These are phyloP conservation scores for Xylaria hypoxylon DNA, from an alignment of 2,329 filamentous ascomycete species.

Conservation along the genomic window DNA sequence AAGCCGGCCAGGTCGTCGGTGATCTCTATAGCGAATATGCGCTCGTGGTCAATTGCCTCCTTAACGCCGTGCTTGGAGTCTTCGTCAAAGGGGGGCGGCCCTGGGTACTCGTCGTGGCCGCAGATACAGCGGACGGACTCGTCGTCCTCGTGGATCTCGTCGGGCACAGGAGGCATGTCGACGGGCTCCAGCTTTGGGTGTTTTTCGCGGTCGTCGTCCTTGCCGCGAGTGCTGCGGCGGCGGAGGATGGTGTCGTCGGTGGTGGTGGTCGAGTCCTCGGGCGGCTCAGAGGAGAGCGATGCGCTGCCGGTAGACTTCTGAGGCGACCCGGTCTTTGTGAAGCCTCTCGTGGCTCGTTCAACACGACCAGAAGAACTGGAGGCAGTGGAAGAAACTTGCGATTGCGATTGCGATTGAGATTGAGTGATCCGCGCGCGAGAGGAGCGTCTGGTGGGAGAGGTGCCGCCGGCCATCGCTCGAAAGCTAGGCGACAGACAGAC, in stretches of 20 bases:
- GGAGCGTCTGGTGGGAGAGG: conserved; percentile 81
- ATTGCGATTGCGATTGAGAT: conserved; percentile 77
- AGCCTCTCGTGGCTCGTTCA: conserved; percentile 78
- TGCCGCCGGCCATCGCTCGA: conserved; percentile 62
- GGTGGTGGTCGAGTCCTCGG: conserved; percentile 66
- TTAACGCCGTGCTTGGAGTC: conserved; percentile 64
- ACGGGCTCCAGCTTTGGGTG: conserved; percentile 56
- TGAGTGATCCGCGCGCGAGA: conserved; percentile 88
- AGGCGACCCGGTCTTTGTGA: conserved; percentile 78
- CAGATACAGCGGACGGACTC: conserved; percentile 97
- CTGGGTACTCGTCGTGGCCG: conserved; percentile 93
- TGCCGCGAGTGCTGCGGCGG: conserved; percentile 81
- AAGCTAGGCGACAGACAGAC: conserved; percentile 37
- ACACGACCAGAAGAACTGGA: conserved; percentile 80
- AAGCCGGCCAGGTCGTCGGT: conserved; percentile 91
- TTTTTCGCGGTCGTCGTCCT: conserved; percentile 69
- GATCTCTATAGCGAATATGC: conserved; percentile 70
- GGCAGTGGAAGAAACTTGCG: conserved; percentile 81
- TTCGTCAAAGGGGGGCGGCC: conserved; percentile 74
- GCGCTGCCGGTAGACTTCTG: conserved; percentile 80
- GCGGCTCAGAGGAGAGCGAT: conserved; percentile 76
- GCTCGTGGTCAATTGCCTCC: conserved; percentile 67
- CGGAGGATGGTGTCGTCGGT: conserved; percentile 75
- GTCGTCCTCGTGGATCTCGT: conserved; percentile 85
- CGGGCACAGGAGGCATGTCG: conserved; percentile 65